Conservation (phyloP, 1,139 yeast genomes). For the Suhomyces yuchorum region DNA sequence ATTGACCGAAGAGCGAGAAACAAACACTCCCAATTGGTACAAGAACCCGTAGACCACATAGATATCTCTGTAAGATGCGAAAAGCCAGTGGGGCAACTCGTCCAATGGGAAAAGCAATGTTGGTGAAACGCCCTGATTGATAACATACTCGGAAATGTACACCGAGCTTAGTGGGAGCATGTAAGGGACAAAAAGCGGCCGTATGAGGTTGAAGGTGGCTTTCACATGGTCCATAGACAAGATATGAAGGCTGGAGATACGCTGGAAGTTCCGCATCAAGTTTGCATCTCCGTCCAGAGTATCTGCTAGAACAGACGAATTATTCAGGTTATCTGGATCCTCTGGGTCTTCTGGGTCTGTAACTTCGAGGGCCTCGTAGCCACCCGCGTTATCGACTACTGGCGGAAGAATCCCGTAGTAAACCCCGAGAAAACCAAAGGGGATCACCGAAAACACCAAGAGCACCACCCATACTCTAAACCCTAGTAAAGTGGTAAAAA, state of each 20-base stretch:
- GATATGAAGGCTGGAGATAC: background rate
- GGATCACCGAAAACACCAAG: constrained; percentile 37
- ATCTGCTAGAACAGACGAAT: background rate
- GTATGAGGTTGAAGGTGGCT: constrained; percentile 32
- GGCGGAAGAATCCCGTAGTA: constrained; percentile 34
- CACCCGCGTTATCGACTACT: background rate
- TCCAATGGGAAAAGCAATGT: constrained; percentile 77
- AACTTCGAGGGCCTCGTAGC: background rate
- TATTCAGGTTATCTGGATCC: background rate
- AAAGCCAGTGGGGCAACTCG: constrained; percentile 59
- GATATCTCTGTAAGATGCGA: constrained; percentile 73
- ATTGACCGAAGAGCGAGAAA: constrained; percentile 81
- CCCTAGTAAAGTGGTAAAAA: constrained; percentile 42
- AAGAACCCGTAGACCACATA: constrained; percentile 93
- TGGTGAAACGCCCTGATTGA: constrained; percentile 91
- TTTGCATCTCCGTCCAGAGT: background rate
- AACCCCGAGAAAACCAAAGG: constrained; percentile 37
- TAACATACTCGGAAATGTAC: constrained; percentile 81
- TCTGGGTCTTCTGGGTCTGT: background rate
- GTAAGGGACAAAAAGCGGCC: constrained; percentile 48
- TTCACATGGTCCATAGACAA: constrained; percentile 26
- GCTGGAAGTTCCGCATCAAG: background rate
- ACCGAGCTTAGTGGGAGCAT: constrained; percentile 85
- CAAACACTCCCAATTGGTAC: constrained; percentile 89
- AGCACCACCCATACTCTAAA: constrained; percentile 35